Conservation (phyloP, 75 land plant genomes). For the Pinus tabuliformis region DNA sequence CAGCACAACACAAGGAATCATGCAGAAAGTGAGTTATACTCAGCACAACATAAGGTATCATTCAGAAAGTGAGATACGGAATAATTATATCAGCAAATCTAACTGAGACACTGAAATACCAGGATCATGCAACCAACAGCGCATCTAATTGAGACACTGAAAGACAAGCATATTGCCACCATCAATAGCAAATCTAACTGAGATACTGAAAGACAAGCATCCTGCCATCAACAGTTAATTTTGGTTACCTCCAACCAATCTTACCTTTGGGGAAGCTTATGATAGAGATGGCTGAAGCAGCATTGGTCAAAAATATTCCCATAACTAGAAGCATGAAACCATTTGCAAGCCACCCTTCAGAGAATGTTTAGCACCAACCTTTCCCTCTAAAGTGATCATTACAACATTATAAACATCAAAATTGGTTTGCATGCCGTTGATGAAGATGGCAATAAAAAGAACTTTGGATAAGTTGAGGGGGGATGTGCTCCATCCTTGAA, state of each 20-base stretch:
- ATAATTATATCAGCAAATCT: not conserved
- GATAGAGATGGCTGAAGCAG: not conserved
- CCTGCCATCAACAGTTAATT: not conserved
- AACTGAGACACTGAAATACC: not conserved
- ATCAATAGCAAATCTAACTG: not conserved
- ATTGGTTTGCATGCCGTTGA: not conserved
- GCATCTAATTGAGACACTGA: not conserved
- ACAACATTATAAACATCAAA: not conserved
- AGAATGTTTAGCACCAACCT: not conserved
- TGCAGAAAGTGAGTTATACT: not conserved
- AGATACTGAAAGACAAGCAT: not conserved
- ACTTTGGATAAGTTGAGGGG: not conserved
- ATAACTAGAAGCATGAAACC: not conserved
- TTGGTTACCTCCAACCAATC: not conserved
- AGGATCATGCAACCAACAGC: not conserved
- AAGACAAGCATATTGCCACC: not conserved
- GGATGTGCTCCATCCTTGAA: not conserved
- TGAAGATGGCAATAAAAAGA: not conserved
- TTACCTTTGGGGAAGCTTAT: not conserved
- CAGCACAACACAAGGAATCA: no score
- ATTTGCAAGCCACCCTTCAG: not conserved
- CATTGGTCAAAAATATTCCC: not conserved
- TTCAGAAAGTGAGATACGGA: not conserved
- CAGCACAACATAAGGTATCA: no score
- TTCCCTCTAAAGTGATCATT: slow-evolving; percentile 4